A percentile compares a stretch with the other conserved stretches of the same genome.
These are phyloP conservation scores for Phaffia rhodozyma DNA, from an alignment of 1,284 basidiomycete species.

Conservation along the genomic window DNA sequence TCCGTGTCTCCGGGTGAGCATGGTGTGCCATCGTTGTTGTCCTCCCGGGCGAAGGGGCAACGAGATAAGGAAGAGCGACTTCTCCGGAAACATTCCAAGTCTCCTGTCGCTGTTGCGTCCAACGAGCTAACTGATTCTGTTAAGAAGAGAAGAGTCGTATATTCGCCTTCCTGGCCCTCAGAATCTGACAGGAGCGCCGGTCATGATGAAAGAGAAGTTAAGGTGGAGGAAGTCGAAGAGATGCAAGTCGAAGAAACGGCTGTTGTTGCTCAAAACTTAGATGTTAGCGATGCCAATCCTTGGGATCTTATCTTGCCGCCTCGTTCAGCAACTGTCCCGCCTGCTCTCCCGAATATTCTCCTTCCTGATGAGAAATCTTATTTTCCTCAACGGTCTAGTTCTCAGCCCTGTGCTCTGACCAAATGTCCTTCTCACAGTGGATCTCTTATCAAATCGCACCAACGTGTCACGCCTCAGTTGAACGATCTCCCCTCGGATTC, in stretches of 20 bases:
- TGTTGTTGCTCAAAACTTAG: neutral
- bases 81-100: too few relatives aligned
- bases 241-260: neutral
- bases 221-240: too few relatives aligned
- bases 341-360: neutral
- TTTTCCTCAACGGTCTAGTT: too few relatives aligned
- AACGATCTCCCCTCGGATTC: too few relatives aligned
- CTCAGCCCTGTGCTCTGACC: too few relatives aligned
- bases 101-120: too few relatives aligned
- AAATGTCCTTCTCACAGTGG: too few relatives aligned
- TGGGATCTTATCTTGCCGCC: neutral
- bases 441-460: too few relatives aligned
- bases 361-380: neutral
- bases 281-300: neutral
- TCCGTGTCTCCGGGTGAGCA: neutral
- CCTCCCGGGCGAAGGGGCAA: neutral
- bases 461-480: too few relatives aligned
- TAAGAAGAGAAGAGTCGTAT: neutral
- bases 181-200: neutral
- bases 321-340: neutral
- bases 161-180: constrained; percentile 10
- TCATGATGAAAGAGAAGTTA: too few relatives aligned
- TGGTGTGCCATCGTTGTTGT: neutral
- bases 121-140: too few relatives aligned
- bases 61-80: neutral